These are phyloP conservation scores for Xylaria sp. DNA, from an alignment of 2,329 filamentous ascomycete species.

Conservation along the genomic window DNA sequence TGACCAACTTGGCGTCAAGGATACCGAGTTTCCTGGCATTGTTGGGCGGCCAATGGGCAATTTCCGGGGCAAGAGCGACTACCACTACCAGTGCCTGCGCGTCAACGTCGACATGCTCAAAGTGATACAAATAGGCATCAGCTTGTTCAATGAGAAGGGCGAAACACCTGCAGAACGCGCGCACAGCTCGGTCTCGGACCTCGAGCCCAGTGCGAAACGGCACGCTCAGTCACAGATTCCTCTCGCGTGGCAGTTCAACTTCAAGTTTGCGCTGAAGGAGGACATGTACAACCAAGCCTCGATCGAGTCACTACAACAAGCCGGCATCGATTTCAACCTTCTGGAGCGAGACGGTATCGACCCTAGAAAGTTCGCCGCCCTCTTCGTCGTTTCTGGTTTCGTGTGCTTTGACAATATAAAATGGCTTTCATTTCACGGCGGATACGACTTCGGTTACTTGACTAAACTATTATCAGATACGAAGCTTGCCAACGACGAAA, in stretches of 20 bases:
- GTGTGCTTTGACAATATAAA: conserved; percentile 88
- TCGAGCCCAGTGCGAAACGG: conserved; percentile 54
- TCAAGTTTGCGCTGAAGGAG: conserved; percentile 91
- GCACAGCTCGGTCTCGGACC: conserved; percentile 56
- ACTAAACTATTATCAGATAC: conserved; percentile 91
- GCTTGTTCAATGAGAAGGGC: conserved; percentile 90
- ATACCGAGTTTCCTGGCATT: conserved; percentile 98
- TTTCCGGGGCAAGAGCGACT: conserved; percentile 95
- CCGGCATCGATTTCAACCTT: conserved; percentile 89
- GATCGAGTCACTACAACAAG: conserved; percentile 88
- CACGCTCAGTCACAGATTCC: conserved; percentile 69
- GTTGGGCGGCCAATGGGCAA: conserved; percentile 94
- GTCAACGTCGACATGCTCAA: conserved; percentile 98
- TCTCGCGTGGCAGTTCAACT: conserved; percentile 99
- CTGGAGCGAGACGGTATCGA: conserved; percentile 92
- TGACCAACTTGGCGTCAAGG: conserved; percentile 63
- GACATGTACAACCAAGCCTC: conserved; percentile 99
- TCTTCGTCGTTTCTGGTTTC: conserved; percentile 91
- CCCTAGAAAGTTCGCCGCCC: conserved; percentile 85
- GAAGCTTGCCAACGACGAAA: conserved; percentile 87
- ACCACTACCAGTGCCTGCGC: conserved; percentile 97
- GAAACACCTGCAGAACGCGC: conserved; percentile 82
- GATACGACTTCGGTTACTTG: conserved; percentile 97
- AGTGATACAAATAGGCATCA: conserved; percentile 96
- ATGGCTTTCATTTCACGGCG: conserved; percentile 98